Evolutionary conservation across 352 stramenopile genomes (phyloP).

Genomic region (Phytophthora macrochlamydospora): DNA sequence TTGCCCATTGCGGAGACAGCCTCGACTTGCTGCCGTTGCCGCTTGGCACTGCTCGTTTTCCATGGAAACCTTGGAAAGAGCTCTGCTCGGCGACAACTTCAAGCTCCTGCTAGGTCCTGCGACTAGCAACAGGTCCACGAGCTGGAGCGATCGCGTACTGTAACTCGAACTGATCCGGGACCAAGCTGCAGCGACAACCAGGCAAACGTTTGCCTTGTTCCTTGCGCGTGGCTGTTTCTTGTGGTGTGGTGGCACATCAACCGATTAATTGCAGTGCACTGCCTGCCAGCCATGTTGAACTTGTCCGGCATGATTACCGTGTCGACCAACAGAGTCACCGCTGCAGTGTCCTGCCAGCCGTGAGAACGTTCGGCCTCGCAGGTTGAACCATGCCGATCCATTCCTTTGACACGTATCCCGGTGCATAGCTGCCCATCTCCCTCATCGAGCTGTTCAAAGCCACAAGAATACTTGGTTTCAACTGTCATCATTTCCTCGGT

Average conservation of each 20-base stretch:
- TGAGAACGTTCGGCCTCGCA: background rate
- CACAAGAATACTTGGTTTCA: background rate
- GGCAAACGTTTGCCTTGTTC: too few relatives aligned
- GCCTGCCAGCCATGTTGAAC: background rate
- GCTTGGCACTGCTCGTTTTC: too few relatives aligned
- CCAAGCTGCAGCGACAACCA: too few relatives aligned
- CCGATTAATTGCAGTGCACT: background rate
- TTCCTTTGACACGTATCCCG: background rate
- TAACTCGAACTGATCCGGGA: too few relatives aligned
- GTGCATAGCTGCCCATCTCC: background rate
- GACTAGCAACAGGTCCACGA: too few relatives aligned
- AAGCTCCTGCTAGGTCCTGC: too few relatives aligned
- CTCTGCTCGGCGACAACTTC: too few relatives aligned
- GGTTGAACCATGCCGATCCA: background rate
- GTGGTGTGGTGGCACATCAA: background rate
- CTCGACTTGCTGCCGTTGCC: too few relatives aligned
- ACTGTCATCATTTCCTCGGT: background rate
- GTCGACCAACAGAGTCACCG: background rate
- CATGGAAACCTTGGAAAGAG: too few relatives aligned
- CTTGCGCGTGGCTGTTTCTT: too few relatives aligned
- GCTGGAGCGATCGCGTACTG: too few relatives aligned
- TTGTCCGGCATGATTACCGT: background rate
- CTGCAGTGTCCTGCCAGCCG: background rate
- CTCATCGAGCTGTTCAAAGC: background rate
- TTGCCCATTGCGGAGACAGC: too few relatives aligned